Evolutionary conservation across 2,329 filamentous ascomycete species (phyloP).

Genomic region (Ophiostoma ips): DNA sequence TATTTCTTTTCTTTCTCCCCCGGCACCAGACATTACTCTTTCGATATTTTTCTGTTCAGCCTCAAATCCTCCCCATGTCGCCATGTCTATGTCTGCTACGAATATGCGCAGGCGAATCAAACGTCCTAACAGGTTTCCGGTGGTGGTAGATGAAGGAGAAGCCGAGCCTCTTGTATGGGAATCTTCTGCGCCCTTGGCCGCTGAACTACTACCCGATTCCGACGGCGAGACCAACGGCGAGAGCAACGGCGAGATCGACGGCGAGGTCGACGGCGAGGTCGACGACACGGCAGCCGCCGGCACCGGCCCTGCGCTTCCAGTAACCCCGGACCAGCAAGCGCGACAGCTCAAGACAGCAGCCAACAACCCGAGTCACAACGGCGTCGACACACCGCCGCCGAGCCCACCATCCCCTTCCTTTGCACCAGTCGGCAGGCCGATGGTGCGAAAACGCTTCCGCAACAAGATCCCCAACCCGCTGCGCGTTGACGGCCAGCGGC

Average conservation of each 20-base stretch:
- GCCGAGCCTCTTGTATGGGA: constrained; percentile 34
- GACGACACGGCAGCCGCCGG: background rate
- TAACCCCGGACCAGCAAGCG: constrained; percentile 8
- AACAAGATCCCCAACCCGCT: constrained; percentile 31
- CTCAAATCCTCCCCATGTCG: background rate
- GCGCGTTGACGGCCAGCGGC: constrained; percentile 26
- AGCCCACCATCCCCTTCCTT: constrained; percentile 34
- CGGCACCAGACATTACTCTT: background rate
- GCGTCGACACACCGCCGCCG: constrained; percentile 30
- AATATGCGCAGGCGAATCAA: background rate
- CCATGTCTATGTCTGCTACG: background rate
- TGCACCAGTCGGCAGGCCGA: constrained; percentile 41
- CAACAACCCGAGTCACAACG: constrained; percentile 9
- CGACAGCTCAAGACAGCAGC: constrained; percentile 1
- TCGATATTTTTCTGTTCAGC: background rate
- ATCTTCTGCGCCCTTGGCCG: constrained; percentile 18
- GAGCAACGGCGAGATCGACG: background rate
- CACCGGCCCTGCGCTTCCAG: background rate
- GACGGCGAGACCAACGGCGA: constrained; percentile 3
- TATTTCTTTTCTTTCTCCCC: too few relatives aligned
- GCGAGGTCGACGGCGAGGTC: background rate
- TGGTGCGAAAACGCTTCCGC: constrained; percentile 40
- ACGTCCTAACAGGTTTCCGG: constrained; percentile 10
- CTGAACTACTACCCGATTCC: constrained; percentile 7
- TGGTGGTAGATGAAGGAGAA: constrained; percentile 33